These are phyloP conservation scores for Aspergillus leporis DNA, from an alignment of 495 filamentous ascomycete genomes.

Conservation along the genomic window DNA sequence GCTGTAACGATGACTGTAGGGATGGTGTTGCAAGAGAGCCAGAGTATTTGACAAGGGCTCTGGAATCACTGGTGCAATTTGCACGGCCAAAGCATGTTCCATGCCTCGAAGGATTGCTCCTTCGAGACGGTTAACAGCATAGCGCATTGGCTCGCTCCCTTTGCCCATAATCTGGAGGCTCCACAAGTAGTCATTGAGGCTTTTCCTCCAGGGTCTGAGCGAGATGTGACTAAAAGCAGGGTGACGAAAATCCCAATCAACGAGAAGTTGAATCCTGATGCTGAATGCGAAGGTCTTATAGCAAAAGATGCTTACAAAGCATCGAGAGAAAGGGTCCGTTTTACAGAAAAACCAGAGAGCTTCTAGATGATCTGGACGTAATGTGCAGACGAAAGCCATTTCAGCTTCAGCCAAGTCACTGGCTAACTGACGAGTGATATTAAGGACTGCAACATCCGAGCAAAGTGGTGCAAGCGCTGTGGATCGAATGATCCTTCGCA, in stretches of 20 bases:
- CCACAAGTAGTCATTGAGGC: slow-evolving; percentile 1
- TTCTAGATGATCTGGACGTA: neutral
- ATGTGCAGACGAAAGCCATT: neutral
- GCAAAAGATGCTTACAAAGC: no score
- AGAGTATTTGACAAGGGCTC: neutral
- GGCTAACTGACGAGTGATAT: neutral
- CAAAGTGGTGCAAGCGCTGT: neutral
- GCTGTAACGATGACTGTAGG: neutral
- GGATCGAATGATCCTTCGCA: neutral
- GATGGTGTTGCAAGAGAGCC: neutral
- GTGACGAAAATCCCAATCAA: neutral
- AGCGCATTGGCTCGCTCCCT: neutral
- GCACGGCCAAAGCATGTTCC: neutral
- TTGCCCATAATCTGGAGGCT: neutral
- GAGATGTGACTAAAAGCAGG: neutral
- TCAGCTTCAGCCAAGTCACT: neutral
- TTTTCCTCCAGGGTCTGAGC: neutral
- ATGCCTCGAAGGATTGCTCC: slow-evolving; percentile 1
- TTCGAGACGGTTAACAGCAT: slow-evolving; percentile 1
- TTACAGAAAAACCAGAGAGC: neutral
- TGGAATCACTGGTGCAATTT: neutral
- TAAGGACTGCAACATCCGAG: neutral
- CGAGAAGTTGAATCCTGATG: neutral
- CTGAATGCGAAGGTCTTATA: neutral
- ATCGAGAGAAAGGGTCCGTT: no score